Evolutionary conservation across 1,284 basidiomycete genomes (phyloP), one percentile per base, ranked within the genome.

Genomic region (Bjerkandera adusta): DNA sequence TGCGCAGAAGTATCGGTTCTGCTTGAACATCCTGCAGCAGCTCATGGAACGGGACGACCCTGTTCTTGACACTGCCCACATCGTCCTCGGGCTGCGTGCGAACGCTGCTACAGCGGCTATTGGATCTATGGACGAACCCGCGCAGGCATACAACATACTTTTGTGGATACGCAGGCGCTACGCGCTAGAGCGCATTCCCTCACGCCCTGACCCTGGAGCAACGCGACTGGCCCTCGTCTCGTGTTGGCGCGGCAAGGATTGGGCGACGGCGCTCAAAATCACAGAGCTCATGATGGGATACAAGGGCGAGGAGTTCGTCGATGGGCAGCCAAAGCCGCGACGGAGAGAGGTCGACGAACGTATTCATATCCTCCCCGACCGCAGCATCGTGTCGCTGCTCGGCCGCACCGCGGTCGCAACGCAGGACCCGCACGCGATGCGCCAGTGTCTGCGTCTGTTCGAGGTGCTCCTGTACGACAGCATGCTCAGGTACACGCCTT

Each of bases 251-350:
- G 69, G 69, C 32, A 69, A 60, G 13, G 83, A 89, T 63, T 89
- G 84, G 85, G 64, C 61, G 26, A 67, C 69, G 21, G 77, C 83
- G 1, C 60, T 68, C 36, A 70, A 71, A 41, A 66, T 75, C 11
- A 84, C 86, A 60, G 77, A 84, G 52, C 64, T 85, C 50, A 80
- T 87, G 77, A 80, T 83, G 4, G 84, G 84, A 4, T 78, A 76
- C 56, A 71, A 72, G 49, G 58, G 61, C 3, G 66, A 73, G 45
- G 76, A 79, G 52, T 79, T 84, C 58, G 64, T 70, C 59, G 57
- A 67, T n/a, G 59, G 36, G 16, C 8, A 13, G 36, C 25, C 37
- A 12, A 21, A 10, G 16, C 27, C 27, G 16, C 29, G 36, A 11
- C 27, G 22, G 26, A 10, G 16, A 45, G 43, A 20, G 71, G n/a